Conservation (phyloP, 1,284 basidiomycete species). For the Cutaneotrichosporon cyanovorans region DNA sequence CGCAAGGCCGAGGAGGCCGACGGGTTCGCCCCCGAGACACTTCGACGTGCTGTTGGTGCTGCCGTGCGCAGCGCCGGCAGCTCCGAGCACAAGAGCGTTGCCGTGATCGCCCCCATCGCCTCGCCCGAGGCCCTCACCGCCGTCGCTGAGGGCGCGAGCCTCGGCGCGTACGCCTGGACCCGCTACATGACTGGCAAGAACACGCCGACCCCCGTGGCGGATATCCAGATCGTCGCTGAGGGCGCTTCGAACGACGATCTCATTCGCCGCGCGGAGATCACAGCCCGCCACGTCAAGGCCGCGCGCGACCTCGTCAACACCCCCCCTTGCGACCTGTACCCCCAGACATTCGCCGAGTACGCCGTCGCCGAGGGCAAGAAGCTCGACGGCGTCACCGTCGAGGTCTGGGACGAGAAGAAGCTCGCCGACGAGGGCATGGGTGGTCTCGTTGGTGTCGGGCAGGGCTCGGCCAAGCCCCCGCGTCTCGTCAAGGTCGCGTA, state of each 20-base stretch:
- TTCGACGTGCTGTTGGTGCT: slow-evolving; percentile 8
- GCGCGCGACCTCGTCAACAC: slow-evolving; percentile 15
- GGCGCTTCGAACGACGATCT: slow-evolving; percentile 1
- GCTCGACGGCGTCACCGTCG: slow-evolving; percentile 7
- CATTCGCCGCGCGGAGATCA: slow-evolving; percentile 8
- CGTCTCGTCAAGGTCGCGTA: slow-evolving; percentile 15
- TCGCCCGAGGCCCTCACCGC: slow-evolving; percentile 9
- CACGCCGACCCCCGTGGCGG: slow-evolving; percentile 4
- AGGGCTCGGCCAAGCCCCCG: slow-evolving; percentile 9
- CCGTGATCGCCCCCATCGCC: slow-evolving; percentile 7
- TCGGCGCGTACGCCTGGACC: slow-evolving; percentile 18
- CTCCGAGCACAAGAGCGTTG: slow-evolving; percentile 5
- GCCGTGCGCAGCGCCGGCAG: slow-evolving; percentile 8
- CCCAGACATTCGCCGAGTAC: slow-evolving; percentile 7
- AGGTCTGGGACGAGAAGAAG: slow-evolving; percentile 17
- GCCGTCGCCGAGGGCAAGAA: slow-evolving; percentile 3
- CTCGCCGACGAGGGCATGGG: slow-evolving; percentile 6
- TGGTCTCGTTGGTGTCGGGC: slow-evolving; percentile 13
- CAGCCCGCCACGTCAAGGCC: slow-evolving; percentile 11
- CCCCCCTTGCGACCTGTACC: slow-evolving; percentile 13
- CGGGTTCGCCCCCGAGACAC: slow-evolving; percentile 10
- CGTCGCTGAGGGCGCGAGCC: slow-evolving; percentile 12
- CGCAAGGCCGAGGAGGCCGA: slow-evolving; percentile 1
- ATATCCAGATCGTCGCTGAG: slow-evolving; percentile 3
- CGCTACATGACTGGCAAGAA: slow-evolving; percentile 15